Evolutionary conservation across 176 grass and related monocot species (phyloP), one percentile per base, ranked within the genome.

Genomic region (Elymus sibiricus): DNA sequence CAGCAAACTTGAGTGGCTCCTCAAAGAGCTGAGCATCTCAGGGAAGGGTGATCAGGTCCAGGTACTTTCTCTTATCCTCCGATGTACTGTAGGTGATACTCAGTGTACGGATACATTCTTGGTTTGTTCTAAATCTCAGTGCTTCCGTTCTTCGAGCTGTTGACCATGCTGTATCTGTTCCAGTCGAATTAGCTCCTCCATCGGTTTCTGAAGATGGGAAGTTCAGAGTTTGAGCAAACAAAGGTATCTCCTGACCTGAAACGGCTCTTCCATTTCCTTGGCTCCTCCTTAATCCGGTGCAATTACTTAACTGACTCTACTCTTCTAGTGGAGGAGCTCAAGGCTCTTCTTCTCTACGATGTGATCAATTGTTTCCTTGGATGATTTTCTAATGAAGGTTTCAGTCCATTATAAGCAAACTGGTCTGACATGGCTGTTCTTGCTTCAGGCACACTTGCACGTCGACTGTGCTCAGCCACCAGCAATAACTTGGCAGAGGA

Each of bases 401-500:
- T 59, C 10, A 22, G 0, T 25, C 22, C 7, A 1, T 34, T 34
- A 34, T 34, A 5, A 71, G 9, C 4, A 24, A 32, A 19, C 7
- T 61, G 24, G 12, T 31, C 5, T 81, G 67, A 83, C 59, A 37
- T 79, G 38, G 15, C 7, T 86, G 46, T 10, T 79, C n/a, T 84
- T 79, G 2, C 59, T 60, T 49, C 29, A 95, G 90, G 40, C n/a
- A 7, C 71, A 55, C 19, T 31, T 24, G 56, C 11, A 5, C 11
- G 74, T 84, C 63, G 80, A 89, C 25, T 51, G 74, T 12, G 35
- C 56, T 1, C 76, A 81, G 4, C 93, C 88, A 2, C 63, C 87
- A 2, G 66, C 56, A 1, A 86, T 51, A 65, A 89, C 82, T 42
- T 95, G 93, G 93, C 69, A 95, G 61, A 95, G 88, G 32, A 83